Percentiles rank a stretch among this genome's conserved stretches.
phyloP scores from a whole-genome alignment of 2,329 filamentous ascomycete species.

The Madurella mycetomatis region DNA sequence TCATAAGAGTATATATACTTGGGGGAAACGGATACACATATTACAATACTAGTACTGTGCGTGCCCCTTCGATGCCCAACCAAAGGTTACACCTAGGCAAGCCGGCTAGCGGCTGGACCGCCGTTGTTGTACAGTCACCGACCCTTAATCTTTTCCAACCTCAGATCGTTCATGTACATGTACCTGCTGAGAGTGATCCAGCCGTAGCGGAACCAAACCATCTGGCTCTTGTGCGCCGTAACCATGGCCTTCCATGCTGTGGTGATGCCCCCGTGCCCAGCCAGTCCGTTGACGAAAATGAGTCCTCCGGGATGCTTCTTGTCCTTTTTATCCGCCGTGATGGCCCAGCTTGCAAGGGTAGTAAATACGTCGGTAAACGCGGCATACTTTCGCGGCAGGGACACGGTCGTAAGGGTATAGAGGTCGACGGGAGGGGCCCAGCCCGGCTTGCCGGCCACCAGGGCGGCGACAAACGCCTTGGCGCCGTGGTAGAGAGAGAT shows the following conservation, averaged over 20 bases:
- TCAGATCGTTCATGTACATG: constrained; percentile 91
- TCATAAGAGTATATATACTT: neutral
- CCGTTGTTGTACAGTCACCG: constrained; percentile 9
- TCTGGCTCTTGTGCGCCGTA: constrained; percentile 85
- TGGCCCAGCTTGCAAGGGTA: constrained; percentile 58
- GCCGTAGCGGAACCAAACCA: constrained; percentile 96
- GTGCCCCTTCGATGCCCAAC: no score
- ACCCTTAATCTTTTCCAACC: constrained; percentile 40
- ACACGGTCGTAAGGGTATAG: constrained; percentile 76
- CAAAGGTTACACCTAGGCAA: no score
- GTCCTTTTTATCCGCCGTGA: constrained; percentile 33
- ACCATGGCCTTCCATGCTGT: constrained; percentile 83
- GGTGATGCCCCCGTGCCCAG: constrained; percentile 49
- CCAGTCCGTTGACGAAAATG: constrained; percentile 56
- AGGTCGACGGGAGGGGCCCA: constrained; percentile 72
- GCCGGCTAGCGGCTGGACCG: neutral
- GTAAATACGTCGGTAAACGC: constrained; percentile 70
- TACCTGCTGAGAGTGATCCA: constrained; percentile 91
- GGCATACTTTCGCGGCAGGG: constrained; percentile 73
- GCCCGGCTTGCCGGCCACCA: constrained; percentile 60
- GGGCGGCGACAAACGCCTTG: constrained; percentile 61
- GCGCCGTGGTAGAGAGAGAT: constrained; percentile 83
- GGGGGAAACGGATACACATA: no score
- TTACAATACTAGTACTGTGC: no score
- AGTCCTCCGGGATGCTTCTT: constrained; percentile 49